Base-by-base conservation (phyloP, 805 yeast species). In the Yamadazyma philogaea region DNA sequence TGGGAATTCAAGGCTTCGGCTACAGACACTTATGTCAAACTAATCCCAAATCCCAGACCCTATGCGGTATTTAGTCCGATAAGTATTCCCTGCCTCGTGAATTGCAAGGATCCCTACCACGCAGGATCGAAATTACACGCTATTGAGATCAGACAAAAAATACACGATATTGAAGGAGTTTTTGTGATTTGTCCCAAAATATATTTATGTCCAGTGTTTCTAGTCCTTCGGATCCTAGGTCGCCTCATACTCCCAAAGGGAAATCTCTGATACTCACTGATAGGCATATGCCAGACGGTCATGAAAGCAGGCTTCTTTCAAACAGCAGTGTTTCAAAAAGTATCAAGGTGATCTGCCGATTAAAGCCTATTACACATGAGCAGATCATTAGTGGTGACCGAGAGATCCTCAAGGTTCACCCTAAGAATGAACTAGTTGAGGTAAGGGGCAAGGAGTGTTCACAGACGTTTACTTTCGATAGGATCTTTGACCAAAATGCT, bases 311-410 rank as follows among this genome's bases (percentile, higher is more conserved):
- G 3, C 21, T 18, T 21, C 36, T n/a, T 3, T 14, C 24, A 4
- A 14, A 21, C 19, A 26, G 16, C 8, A 36, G 22, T 16, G 16
- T 10, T 8, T 14, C 36, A 35, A 51, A 63, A 40, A 70, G 74
- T 49, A 77, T 84, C 55, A 78, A 78, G 52, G 95, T 86, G 20
- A 71, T 86, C 15, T 87, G 86, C 19, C 68, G 95, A 40, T 79
- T 86, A 52, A 66, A 93, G 34, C 32, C 40, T 10, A n/a, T 35
- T 18, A 30, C 20, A 14, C 15, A 18, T 3, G 33, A 36, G 6
- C 40, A 41, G 26, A 21, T 30, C 8, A 16, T 14, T 16, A 11
- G 6, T 14, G 22, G 20, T 7, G 38, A 36, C 2, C 42, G 41
- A 7, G 44, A 47, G 6, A 55, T 53, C 60, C 49, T 42, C 22